phyloP scores from a whole-genome alignment of 2,329 filamentous ascomycete genomes.

The Orbilia brochopaga region DNA sequence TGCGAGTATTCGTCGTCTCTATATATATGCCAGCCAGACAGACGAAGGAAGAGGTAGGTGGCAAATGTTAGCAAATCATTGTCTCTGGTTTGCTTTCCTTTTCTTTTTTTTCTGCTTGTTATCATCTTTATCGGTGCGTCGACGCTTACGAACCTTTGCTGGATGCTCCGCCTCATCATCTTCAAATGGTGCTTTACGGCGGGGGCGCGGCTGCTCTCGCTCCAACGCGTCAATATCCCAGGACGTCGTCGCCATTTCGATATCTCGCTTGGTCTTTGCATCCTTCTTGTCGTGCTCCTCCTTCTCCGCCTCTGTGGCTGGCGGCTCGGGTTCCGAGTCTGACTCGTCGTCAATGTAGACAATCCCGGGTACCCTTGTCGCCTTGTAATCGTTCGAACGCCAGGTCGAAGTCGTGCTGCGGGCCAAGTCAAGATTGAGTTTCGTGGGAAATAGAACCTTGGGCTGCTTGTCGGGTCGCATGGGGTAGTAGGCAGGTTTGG shows the following conservation, averaged over 20 bases:
- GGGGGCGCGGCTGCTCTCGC: constrained; percentile 16
- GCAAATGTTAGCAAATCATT: constrained; percentile 28
- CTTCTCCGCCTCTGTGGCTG: constrained; percentile 62
- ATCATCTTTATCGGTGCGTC: constrained; percentile 50
- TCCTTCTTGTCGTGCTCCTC: constrained; percentile 69
- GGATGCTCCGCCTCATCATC: constrained; percentile 73
- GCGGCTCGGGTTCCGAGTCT: constrained; percentile 61
- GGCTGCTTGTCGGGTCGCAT: constrained; percentile 77
- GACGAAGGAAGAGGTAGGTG: constrained; percentile 26
- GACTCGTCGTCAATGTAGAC: constrained; percentile 62
- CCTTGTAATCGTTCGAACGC: constrained; percentile 60
- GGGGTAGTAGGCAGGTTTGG: constrained; percentile 78
- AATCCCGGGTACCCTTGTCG: constrained; percentile 64
- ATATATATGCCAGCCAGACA: constrained; percentile 6
- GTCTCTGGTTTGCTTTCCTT: constrained; percentile 22
- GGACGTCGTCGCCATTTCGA: constrained; percentile 73
- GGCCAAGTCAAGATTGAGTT: constrained; percentile 84
- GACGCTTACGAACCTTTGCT: constrained; percentile 54
- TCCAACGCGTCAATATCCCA: constrained; percentile 27
- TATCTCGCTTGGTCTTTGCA: constrained; percentile 77
- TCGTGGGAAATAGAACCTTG: constrained; percentile 81
- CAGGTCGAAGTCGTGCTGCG: constrained; percentile 77
- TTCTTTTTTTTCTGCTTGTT: constrained; percentile 39
- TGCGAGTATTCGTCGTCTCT: constrained; percentile 51
- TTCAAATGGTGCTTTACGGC: constrained; percentile 64